Evolutionary conservation across 768 basidiomycete species (phyloP).

Genomic region (Kwoniella dendrophila): DNA sequence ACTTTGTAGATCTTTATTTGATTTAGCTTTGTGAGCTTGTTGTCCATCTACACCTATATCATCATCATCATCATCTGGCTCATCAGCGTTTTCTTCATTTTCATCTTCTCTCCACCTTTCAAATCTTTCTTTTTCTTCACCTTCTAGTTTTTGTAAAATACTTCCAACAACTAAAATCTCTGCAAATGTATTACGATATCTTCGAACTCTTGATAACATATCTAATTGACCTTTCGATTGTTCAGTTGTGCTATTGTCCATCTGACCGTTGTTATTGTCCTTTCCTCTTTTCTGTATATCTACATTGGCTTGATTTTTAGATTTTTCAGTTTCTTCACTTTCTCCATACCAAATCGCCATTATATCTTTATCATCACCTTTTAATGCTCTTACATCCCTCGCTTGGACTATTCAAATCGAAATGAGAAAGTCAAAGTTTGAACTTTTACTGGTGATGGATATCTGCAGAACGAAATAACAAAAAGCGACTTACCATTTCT

Average conservation of each 20-base stretch:
- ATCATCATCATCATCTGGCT: too few relatives aligned
- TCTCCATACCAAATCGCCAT: slow-evolving; percentile 36
- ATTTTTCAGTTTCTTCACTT: slow-evolving; percentile 1
- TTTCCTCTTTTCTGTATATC: slow-evolving; percentile 2
- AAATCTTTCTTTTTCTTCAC: slow-evolving; percentile 44
- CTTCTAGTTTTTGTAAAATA: slow-evolving; percentile 48
- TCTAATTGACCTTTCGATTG: slow-evolving; percentile 21
- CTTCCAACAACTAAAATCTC: slow-evolving; percentile 46
- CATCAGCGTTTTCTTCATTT: not conserved
- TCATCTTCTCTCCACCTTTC: slow-evolving; percentile 34
- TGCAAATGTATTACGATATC: slow-evolving; percentile 53
- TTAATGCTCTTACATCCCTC: slow-evolving; percentile 46
- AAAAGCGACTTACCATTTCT: slow-evolving; percentile 40
- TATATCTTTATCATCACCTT: slow-evolving; percentile 40
- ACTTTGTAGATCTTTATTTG: not conserved
- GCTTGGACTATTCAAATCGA: slow-evolving; percentile 52
- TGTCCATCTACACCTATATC: too few relatives aligned
- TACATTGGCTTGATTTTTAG: slow-evolving; percentile 2
- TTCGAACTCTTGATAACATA: slow-evolving; percentile 22
- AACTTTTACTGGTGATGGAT: not conserved
- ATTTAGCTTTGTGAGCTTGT: too few relatives aligned
- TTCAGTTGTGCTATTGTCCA: not conserved
- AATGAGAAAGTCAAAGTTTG: too few relatives aligned
- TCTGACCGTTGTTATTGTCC: not conserved
- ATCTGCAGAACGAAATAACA: not conserved